These are phyloP conservation scores for Pseudognaphalium luteoalbum DNA, from an alignment of 129 eudicot species.

Conservation along the genomic window DNA sequence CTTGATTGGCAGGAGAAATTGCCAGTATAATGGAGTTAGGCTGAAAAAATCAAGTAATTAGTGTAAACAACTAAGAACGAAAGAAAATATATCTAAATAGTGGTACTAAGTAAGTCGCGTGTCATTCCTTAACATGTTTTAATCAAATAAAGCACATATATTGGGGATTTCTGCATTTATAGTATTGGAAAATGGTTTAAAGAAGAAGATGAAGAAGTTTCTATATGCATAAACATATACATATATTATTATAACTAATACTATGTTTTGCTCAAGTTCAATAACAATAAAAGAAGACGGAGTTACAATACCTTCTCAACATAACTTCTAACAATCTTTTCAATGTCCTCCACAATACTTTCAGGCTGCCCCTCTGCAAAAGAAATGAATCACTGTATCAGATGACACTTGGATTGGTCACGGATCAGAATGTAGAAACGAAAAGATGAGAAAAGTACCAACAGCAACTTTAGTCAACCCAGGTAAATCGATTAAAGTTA, in stretches of 20 bases:
- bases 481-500: constrained; percentile 66
- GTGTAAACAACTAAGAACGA: neutral
- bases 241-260: neutral
- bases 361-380: constrained; percentile 67
- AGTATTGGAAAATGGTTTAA: no score
- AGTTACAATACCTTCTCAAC: constrained; percentile 54
- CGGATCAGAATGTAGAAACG: neutral
- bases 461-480: constrained; percentile 73
- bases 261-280: neutral
- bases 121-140: no score
- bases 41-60: constrained; percentile 26
- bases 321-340: constrained; percentile 56
- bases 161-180: no score
- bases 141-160: no score
- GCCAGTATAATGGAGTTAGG: constrained; percentile 63
- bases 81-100: no score
- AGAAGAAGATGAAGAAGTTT: no score
- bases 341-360: constrained; percentile 55
- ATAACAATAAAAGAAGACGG: neutral
- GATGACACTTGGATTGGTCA: constrained; percentile 5
- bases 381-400: constrained; percentile 1
- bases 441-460: constrained; percentile 42
- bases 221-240: neutral
- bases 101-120: no score
- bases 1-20: constrained; percentile 13